Percentiles rank a stretch among this genome's conserved stretches.
These are phyloP conservation scores for Hypoxylon sp. DNA, from an alignment of 2,329 filamentous ascomycete species.

Conservation along the genomic window DNA sequence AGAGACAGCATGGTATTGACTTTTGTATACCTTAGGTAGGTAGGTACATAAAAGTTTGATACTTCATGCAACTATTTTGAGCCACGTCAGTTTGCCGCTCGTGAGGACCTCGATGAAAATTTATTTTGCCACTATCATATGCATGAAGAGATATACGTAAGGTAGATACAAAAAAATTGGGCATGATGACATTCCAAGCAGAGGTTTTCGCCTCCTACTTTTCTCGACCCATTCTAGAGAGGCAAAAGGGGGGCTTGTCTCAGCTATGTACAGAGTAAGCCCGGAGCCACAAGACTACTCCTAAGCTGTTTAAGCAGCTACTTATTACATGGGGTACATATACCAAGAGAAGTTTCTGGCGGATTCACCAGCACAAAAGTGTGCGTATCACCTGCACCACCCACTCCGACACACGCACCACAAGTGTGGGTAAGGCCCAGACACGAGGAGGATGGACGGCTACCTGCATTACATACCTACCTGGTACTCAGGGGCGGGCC, in stretches of 20 bases:
- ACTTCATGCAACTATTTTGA: not conserved
- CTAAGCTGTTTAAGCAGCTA: no score
- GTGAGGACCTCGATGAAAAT: not conserved
- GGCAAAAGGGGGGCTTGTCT: not conserved
- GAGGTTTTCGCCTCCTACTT: not conserved
- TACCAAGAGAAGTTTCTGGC: no score
- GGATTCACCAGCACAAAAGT: no score
- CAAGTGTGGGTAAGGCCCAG: not conserved
- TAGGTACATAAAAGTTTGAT: not conserved
- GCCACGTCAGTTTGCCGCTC: not conserved
- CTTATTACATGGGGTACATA: no score
- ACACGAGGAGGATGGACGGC: conserved; percentile 20
- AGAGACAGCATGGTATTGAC: not conserved
- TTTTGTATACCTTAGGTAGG: not conserved
- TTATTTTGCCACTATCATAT: not conserved
- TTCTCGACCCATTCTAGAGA: not conserved
- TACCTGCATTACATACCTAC: conserved; percentile 21
- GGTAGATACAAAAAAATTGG: not conserved
- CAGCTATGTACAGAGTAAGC: not conserved
- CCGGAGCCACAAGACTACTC: no score
- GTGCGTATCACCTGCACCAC: not conserved
- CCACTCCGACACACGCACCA: conserved; percentile 1
- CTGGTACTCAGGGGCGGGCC: conserved; percentile 19
- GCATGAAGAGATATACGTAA: not conserved
- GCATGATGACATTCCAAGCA: not conserved